Conservation (phyloP, 2,329 filamentous ascomycete genomes). For the Tolypocladium tundrense region DNA sequence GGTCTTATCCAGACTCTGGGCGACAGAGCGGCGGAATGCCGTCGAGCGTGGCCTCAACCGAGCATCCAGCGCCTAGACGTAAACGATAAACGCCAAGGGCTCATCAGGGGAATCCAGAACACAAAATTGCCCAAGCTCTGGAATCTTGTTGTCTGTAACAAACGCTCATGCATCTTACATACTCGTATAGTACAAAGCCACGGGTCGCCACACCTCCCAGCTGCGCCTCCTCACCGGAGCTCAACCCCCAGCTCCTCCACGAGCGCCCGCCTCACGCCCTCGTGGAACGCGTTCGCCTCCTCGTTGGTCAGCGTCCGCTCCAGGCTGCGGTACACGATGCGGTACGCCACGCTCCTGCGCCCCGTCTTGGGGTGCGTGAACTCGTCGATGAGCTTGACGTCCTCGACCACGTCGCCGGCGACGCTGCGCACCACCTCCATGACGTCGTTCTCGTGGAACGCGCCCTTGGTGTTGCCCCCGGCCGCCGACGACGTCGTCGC, state of each 20-base stretch:
- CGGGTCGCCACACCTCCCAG: background rate
- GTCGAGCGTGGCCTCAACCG: background rate
- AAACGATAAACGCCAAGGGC: background rate
- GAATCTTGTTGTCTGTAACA: background rate
- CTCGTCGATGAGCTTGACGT: constrained; percentile 73
- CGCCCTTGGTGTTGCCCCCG: constrained; percentile 33
- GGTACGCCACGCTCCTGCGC: constrained; percentile 77
- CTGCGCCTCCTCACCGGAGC: constrained; percentile 16
- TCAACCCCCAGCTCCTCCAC: constrained; percentile 68
- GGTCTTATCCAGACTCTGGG: background rate
- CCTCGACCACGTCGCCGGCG: constrained; percentile 76
- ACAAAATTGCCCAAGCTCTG: background rate
- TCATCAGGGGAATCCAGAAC: background rate
- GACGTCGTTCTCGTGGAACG: constrained; percentile 88
- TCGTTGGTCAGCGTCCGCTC: constrained; percentile 81
- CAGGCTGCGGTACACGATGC: constrained; percentile 86
- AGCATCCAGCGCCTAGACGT: background rate
- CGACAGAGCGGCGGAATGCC: background rate
- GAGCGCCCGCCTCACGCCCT: constrained; percentile 52
- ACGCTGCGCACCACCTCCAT: constrained; percentile 89
- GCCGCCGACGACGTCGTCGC: constrained; percentile 28
- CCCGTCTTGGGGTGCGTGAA: constrained; percentile 83
- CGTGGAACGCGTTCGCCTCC: constrained; percentile 70
- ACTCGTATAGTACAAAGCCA: background rate
- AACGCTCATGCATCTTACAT: no score